A percentile compares a stretch with the other conserved stretches of the same genome.
Evolutionary conservation across 2,329 filamentous ascomycete species (phyloP).

Genomic region (Colletotrichum plurivorum): DNA sequence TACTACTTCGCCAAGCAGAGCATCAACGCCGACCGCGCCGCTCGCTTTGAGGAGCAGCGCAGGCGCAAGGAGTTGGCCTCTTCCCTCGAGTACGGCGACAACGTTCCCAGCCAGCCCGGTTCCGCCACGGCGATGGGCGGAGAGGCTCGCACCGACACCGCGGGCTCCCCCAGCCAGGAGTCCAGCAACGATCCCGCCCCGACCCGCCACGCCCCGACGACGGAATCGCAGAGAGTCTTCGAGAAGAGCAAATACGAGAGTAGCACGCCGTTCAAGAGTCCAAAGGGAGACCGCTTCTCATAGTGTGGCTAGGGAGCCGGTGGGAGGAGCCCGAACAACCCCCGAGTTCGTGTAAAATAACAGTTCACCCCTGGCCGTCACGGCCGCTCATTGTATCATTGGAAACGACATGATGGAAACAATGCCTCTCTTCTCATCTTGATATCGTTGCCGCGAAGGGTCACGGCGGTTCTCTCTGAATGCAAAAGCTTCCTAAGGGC

Average conservation of each 20-base stretch:
- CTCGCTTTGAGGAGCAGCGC: slow-evolving; percentile 77
- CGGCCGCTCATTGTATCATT: slow-evolving; percentile 29
- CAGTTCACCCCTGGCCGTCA: slow-evolving; percentile 12
- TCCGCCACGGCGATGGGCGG: slow-evolving; percentile 56
- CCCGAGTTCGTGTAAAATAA: slow-evolving; percentile 34
- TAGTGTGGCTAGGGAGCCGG: slow-evolving; percentile 45
- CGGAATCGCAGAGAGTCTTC: slow-evolving; percentile 73
- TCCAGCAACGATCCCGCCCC: slow-evolving; percentile 85
- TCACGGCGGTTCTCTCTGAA: background rate
- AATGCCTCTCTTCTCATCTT: slow-evolving; percentile 19
- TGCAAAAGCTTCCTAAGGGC: background rate
- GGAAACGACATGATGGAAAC: slow-evolving; percentile 27
- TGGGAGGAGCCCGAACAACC: background rate
- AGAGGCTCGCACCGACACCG: slow-evolving; percentile 71
- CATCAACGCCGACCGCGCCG: slow-evolving; percentile 90
- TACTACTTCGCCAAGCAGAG: slow-evolving; percentile 96
- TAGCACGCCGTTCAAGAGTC: slow-evolving; percentile 79
- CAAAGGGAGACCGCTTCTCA: slow-evolving; percentile 89
- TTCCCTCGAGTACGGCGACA: slow-evolving; percentile 65
- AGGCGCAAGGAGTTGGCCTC: slow-evolving; percentile 73
- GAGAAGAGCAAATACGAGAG: slow-evolving; percentile 96
- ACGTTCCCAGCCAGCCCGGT: slow-evolving; percentile 51
- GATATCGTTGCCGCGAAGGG: background rate
- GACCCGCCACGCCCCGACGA: slow-evolving; percentile 83
- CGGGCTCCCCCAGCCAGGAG: slow-evolving; percentile 78